Evolutionary conservation across 805 yeast genomes (phyloP).

Genomic region (Metschnikowia santaceciliae): DNA sequence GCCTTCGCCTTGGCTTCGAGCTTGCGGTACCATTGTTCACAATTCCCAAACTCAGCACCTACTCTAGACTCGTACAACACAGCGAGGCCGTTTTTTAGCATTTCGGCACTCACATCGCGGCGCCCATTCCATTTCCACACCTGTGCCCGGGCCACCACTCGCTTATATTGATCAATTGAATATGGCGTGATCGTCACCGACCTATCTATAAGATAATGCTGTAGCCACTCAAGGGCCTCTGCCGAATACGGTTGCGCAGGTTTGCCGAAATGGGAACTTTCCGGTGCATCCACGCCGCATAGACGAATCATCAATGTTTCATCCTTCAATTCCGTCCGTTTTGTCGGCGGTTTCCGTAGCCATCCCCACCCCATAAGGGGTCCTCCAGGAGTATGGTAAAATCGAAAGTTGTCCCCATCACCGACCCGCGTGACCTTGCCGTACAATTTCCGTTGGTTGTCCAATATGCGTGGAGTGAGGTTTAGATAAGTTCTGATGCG

Average conservation of each 20-base stretch:
- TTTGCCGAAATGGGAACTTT: slow-evolving; percentile 88
- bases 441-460: slow-evolving; percentile 24
- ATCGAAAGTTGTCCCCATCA: slow-evolving; percentile 92
- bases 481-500: slow-evolving; percentile 36
- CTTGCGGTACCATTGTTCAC: slow-evolving; percentile 54
- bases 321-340: slow-evolving; percentile 45
- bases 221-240: slow-evolving; percentile 80
- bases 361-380: slow-evolving; percentile 88
- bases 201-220: slow-evolving; percentile 59
- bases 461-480: slow-evolving; percentile 33
- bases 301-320: slow-evolving; percentile 77
- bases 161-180: slow-evolving; percentile 79
- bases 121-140: slow-evolving; percentile 55
- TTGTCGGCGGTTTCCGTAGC: slow-evolving; percentile 64
- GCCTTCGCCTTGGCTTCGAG: slow-evolving; percentile 59
- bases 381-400: slow-evolving; percentile 95
- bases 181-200: slow-evolving; percentile 74
- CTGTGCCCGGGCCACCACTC: slow-evolving; percentile 80
- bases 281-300: slow-evolving; percentile 97
- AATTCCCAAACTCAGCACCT: slow-evolving; percentile 84
- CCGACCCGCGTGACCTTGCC: slow-evolving; percentile 90
- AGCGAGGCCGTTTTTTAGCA: slow-evolving; percentile 80
- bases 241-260: slow-evolving; percentile 85
- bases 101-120: slow-evolving; percentile 80
- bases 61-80: slow-evolving; percentile 80